Evolutionary conservation across 2,329 filamentous ascomycete genomes (phyloP).

Genomic region (Ilyonectria mors-panacis): DNA sequence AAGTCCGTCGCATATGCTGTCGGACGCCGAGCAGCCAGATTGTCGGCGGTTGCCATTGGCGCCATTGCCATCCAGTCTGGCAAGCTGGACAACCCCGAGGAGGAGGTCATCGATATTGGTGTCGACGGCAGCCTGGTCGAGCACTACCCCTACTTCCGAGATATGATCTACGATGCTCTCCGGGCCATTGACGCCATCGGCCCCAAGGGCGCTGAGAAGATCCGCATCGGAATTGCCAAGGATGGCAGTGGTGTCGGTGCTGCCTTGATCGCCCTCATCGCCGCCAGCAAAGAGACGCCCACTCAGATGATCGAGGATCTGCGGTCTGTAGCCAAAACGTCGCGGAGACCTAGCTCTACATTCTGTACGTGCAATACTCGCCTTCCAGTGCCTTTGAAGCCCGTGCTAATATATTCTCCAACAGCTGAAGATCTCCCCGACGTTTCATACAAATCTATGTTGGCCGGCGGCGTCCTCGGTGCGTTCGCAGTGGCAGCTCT

Average conservation of each 20-base stretch:
- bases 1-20: conserved; percentile 87
- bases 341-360: conserved; percentile 50
- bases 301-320: conserved; percentile 61
- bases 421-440: conserved; percentile 51
- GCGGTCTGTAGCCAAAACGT: conserved; percentile 55
- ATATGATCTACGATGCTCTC: conserved; percentile 88
- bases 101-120: conserved; percentile 87
- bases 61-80: conserved; percentile 87
- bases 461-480: conserved; percentile 55
- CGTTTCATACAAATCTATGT: conserved; percentile 50
- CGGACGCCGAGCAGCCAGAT: conserved; percentile 87
- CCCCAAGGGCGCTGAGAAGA: conserved; percentile 82
- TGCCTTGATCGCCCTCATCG: conserved; percentile 92
- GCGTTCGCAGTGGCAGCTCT: conserved; percentile 56
- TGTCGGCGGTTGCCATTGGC: conserved; percentile 89
- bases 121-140: conserved; percentile 96
- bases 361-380: conserved; percentile 47
- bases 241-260: conserved; percentile 90
- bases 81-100: conserved; percentile 73
- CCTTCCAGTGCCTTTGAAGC: neutral
- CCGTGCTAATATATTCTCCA: conserved; percentile 39
- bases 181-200: conserved; percentile 84
- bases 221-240: conserved; percentile 96
- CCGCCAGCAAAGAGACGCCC: conserved; percentile 75
- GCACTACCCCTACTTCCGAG: conserved; percentile 94